These are phyloP conservation scores for Cladophialophora psammophila DNA, from an alignment of 2,329 filamentous ascomycete genomes.

Conservation along the genomic window DNA sequence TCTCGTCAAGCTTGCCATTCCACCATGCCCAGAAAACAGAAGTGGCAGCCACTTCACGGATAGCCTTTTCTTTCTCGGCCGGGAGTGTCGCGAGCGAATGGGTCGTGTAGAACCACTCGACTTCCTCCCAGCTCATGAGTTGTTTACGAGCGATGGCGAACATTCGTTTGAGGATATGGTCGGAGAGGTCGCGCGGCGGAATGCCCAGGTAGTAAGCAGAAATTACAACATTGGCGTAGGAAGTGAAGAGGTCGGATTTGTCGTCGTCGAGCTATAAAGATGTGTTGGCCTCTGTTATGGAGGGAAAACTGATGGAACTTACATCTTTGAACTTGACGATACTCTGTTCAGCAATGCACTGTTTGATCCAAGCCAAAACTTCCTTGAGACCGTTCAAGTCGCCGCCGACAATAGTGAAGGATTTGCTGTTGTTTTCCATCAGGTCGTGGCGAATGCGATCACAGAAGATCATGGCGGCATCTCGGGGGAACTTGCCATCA, in stretches of 20 bases:
- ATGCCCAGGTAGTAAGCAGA: conserved; percentile 32
- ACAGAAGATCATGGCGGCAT: conserved; percentile 37
- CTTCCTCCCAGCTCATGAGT: conserved; percentile 35
- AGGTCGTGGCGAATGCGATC: conserved; percentile 34
- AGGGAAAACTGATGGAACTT: neutral
- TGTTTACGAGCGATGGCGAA: conserved; percentile 27
- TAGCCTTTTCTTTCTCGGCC: conserved; percentile 18
- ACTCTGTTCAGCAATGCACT: conserved; percentile 27
- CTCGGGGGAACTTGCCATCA: conserved; percentile 31
- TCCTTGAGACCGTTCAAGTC: conserved; percentile 29
- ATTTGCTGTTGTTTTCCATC: conserved; percentile 35
- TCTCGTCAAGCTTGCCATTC: conserved; percentile 30
- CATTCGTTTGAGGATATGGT: conserved; percentile 33
- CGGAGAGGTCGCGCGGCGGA: conserved; percentile 32
- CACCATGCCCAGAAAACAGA: conserved; percentile 37
- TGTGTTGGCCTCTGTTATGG: neutral
- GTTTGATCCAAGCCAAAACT: conserved; percentile 34
- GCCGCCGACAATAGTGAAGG: conserved; percentile 33
- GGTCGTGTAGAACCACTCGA: conserved; percentile 35
- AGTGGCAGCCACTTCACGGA: conserved; percentile 32
- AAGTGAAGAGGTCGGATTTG: conserved; percentile 23
- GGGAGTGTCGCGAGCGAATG: conserved; percentile 16
- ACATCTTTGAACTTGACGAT: conserved; percentile 33
- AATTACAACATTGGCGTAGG: conserved; percentile 33
- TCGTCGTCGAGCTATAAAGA: conserved; percentile 28